Evolutionary conservation across 257 asterid genomes (phyloP).

Genomic region (Linaria vulgaris): DNA sequence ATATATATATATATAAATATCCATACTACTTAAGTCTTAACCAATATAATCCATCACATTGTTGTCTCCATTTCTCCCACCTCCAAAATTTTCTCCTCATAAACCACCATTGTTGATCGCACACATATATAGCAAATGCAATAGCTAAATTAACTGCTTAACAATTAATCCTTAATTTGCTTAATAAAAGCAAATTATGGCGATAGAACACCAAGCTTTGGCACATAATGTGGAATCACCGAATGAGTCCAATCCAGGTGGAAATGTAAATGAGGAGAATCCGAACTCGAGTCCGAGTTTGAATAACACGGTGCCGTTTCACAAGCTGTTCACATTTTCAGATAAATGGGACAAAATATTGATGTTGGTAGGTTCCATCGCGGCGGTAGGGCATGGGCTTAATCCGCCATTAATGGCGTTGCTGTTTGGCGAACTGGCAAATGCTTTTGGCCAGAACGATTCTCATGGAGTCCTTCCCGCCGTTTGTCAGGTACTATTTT

Average conservation of each 20-base stretch:
- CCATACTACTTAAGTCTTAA: too few relatives aligned
- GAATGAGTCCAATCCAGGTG: neutral
- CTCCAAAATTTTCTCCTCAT: too few relatives aligned
- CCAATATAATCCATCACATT: too few relatives aligned
- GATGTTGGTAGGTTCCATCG: slow-evolving; percentile 5
- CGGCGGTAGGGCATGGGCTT: slow-evolving; percentile 9
- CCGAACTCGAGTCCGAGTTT: too few relatives aligned
- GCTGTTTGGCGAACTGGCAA: slow-evolving; percentile 14
- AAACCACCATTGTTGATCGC: too few relatives aligned
- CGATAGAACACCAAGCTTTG: neutral
- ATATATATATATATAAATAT: too few relatives aligned
- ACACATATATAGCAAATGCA: too few relatives aligned
- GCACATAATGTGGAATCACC: neutral
- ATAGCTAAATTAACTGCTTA: too few relatives aligned
- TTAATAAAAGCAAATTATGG: neutral
- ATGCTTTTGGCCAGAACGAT: slow-evolving; percentile 15
- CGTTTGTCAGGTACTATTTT: neutral
- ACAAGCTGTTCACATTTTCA: slow-evolving; percentile 9
- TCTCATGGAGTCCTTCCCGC: neutral
- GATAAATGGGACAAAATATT: slow-evolving; percentile 9
- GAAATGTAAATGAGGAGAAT: neutral
- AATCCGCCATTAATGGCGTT: slow-evolving; percentile 16
- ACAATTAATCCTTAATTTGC: too few relatives aligned
- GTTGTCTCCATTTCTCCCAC: too few relatives aligned
- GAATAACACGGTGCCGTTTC: slow-evolving; percentile 13